These are phyloP conservation scores for Lactarius sanguifluus DNA, from an alignment of 768 basidiomycete genomes.

Conservation along the genomic window DNA sequence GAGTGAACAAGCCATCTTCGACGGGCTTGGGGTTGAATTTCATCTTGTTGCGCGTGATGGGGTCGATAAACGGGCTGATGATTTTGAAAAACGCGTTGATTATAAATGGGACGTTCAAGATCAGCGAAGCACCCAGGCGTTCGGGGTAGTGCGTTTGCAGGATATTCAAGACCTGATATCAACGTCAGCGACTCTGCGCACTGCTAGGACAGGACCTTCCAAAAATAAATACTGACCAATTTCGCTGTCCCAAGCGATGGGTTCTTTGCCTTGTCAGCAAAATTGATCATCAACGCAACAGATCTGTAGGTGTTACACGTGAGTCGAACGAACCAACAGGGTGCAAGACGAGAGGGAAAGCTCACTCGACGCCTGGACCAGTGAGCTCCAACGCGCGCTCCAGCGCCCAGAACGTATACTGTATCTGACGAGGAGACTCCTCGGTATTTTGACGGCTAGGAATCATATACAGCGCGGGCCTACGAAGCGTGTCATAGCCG, in stretches of 20 bases:
- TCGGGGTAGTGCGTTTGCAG: conserved; percentile 86
- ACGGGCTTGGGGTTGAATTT: conserved; percentile 71
- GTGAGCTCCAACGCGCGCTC: conserved; percentile 77
- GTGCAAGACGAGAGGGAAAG: conserved; percentile 15
- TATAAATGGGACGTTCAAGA: conserved; percentile 81
- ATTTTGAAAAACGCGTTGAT: conserved; percentile 74
- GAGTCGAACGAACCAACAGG: not conserved
- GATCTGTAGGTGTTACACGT: conserved; percentile 44
- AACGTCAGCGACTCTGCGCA: not conserved
- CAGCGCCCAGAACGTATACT: conserved; percentile 73
- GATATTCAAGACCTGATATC: conserved; percentile 44
- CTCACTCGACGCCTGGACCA: conserved; percentile 79
- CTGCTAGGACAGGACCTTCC: not conserved
- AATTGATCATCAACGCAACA: conserved; percentile 72
- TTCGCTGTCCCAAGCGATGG: conserved; percentile 44
- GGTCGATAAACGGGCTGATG: conserved; percentile 81
- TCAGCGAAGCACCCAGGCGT: conserved; percentile 70
- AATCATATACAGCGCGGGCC: conserved; percentile 69
- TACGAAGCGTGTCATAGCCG: conserved; percentile 66
- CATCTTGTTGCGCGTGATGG: conserved; percentile 72
- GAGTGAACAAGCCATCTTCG: conserved; percentile 64
- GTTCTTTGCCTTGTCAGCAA: conserved; percentile 66
- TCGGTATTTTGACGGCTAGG: conserved; percentile 77
- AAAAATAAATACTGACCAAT: conserved; percentile 34
- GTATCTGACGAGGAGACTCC: conserved; percentile 63